Evolutionary conservation across 345 rosid genomes (phyloP), one percentile per base, ranked within the genome.

Genomic region (Salix purpurea): DNA sequence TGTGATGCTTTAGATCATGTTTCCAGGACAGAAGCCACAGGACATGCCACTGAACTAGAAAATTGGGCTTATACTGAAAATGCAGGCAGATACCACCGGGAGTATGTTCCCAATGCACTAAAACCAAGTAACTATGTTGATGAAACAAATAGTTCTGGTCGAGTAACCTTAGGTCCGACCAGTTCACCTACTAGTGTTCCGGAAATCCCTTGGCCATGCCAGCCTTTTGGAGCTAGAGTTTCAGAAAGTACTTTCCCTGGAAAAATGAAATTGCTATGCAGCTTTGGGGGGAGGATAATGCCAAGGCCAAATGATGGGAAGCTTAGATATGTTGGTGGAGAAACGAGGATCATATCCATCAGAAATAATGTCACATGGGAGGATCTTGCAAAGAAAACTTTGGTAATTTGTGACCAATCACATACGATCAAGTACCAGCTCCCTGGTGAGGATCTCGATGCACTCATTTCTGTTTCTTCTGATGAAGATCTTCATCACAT

Each of bases 401-500:
- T 78, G 12, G 93, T 82, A 66, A 79, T 95, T 78, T 89, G 91
- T 75, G 88, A 81, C 73, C 91, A 90, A 34, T 85, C 91, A 15
- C 97, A 93, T 77, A 88, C 88, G 10, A 89, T 95, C 83, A 95
- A 87, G 84, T 95, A 93, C 79, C 99, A 95, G 71, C 96, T 95
- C 71, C 98, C 98, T 0, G 95, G 90, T 4, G 97, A 94, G 88
- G 98, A 94, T 84, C 97, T 94, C 14, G 97, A 94, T 36, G 94
- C 98, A 6, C 83, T 94, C 15, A 87, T 92, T 61, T 94, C 97
- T 5, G 94, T 94, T 79, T 89, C 91, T 75, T 89, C 92, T 0
- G 85, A 90, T 75, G 99, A 95, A 83, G 99, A 95, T 84, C 91
- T 95, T 67, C 89, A 83, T 23, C 86, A 88, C 78, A 86, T 95